A percentile compares a stretch with the other conserved stretches of the same genome.
Evolutionary conservation across 352 stramenopile species (phyloP).

Genomic region (Globisporangium okanoganense): DNA sequence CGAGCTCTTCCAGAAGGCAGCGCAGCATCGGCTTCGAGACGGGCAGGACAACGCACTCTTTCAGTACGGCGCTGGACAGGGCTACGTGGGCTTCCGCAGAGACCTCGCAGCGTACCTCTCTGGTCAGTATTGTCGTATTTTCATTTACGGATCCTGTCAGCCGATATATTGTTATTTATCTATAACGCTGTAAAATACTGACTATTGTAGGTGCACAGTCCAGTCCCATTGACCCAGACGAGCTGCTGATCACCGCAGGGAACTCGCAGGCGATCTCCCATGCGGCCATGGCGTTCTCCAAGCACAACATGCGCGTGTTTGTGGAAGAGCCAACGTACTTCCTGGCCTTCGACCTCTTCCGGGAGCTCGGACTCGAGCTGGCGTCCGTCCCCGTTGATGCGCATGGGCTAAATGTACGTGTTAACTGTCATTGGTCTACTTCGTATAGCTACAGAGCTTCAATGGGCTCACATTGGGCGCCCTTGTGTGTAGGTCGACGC

Average conservation of each 20-base stretch:
- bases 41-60: slow-evolving; percentile 56
- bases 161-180: background rate
- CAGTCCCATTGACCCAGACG: slow-evolving; percentile 33
- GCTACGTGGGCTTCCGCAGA: slow-evolving; percentile 65
- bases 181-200: background rate
- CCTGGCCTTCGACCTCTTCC: slow-evolving; percentile 89
- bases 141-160: background rate
- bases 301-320: slow-evolving; percentile 83
- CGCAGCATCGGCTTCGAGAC: slow-evolving; percentile 38
- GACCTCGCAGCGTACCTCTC: slow-evolving; percentile 57
- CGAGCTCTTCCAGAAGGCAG: slow-evolving; percentile 49
- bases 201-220: slow-evolving; percentile 19
- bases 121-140: slow-evolving; percentile 18
- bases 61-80: slow-evolving; percentile 73
- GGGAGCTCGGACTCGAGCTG: slow-evolving; percentile 81
- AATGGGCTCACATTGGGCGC: background rate
- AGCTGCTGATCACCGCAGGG: slow-evolving; percentile 86
- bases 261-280: slow-evolving; percentile 92
- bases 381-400: slow-evolving; percentile 72
- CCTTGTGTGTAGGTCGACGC: slow-evolving; percentile 42
- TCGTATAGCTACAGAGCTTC: background rate
- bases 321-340: slow-evolving; percentile 94
- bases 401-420: slow-evolving; percentile 62
- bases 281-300: slow-evolving; percentile 64
- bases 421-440: background rate